Evolutionary conservation across 805 yeast genomes (phyloP), one percentile per base, ranked within the genome.

Genomic region (Lipomyces spencermartinsiae): DNA sequence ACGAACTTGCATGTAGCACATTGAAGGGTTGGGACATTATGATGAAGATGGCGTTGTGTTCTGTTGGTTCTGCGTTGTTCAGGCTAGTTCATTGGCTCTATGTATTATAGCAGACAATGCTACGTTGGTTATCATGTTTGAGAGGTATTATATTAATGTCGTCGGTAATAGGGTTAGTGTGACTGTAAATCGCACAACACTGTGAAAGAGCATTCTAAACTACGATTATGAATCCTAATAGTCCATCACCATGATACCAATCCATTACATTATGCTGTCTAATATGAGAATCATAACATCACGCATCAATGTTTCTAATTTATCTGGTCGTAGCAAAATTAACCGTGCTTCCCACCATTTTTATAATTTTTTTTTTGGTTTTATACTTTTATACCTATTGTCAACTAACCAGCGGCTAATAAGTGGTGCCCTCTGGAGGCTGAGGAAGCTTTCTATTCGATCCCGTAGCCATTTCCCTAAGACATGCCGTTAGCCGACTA

Each of bases 361-460:
- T 43, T 19, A 43, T 25, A 25, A 3, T 43, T 8, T 37, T 37
- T 35, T 35, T 37, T 37, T 37, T 12, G 16, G 43, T 37, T 37
- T 12, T 37, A 37, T 37, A 4, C 4, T 12, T 37, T 9, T 1
- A 43, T 43, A 19, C 49, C 8, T 43, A 43, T 16, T 43, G 49
- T 43, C n/a, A 37, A 43, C 49, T 43, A 43, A 16, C 49, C 16
- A 43, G 22, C 22, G 16, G n/a, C 53, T 62, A 61, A 35, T 88
- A 91, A 12, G 88, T 86, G 49, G 89, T 80, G 9, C 98, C 98
- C 81, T 95, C 99, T 10, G 89, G 81, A 14, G 99, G 99, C 81
- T 95, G 99, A 9, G 89, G 83, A 71, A 94, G 82, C 81, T 91
- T 92, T 82, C 93, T 89, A 79, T 95, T 93, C 12, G 87, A 79